These are phyloP conservation scores for Phialophora chinensis DNA, from an alignment of 2,329 filamentous ascomycete genomes.

Conservation along the genomic window DNA sequence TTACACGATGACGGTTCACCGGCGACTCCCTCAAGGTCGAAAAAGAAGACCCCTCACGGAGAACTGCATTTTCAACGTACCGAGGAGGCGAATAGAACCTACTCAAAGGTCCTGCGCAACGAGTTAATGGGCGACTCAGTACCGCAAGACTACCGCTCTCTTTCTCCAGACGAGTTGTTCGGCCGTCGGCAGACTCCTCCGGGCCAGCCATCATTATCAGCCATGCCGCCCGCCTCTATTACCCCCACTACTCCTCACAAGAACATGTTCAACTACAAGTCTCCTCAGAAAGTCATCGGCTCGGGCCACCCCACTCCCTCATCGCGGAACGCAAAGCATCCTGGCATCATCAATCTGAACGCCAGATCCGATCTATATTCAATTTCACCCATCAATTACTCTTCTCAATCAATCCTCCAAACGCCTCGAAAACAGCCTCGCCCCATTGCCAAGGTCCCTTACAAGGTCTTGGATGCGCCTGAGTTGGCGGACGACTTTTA, in stretches of 20 bases:
- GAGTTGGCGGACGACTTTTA: slow-evolving; percentile 98
- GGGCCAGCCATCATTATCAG: slow-evolving; percentile 63
- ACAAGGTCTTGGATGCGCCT: slow-evolving; percentile 95
- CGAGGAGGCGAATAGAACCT: slow-evolving; percentile 93
- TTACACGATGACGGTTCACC: slow-evolving; percentile 93
- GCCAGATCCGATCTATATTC: slow-evolving; percentile 93
- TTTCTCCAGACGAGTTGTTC: slow-evolving; percentile 38
- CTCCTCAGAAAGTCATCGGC: slow-evolving; percentile 69
- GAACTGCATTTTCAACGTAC: slow-evolving; percentile 91
- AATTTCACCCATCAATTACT: slow-evolving; percentile 88
- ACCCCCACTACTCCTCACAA: slow-evolving; percentile 97
- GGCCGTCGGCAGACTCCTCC: slow-evolving; percentile 83
- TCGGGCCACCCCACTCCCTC: slow-evolving; percentile 86
- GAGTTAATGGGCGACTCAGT: slow-evolving; percentile 92
- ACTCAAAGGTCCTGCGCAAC: slow-evolving; percentile 82
- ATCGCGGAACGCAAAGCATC: slow-evolving; percentile 77
- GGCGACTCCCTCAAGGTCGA: slow-evolving; percentile 83
- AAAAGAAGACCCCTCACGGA: slow-evolving; percentile 82
- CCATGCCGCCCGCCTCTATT: slow-evolving; percentile 72
- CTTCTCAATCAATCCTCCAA: slow-evolving; percentile 90
- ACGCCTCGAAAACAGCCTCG: slow-evolving; percentile 87
- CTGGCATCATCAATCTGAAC: slow-evolving; percentile 81
- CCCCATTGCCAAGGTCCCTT: slow-evolving; percentile 93
- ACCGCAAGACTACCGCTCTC: slow-evolving; percentile 70
- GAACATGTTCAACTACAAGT: slow-evolving; percentile 93